Base-by-base conservation (phyloP, 495 filamentous ascomycete species). In the Hypoxylon lienhwacheense region DNA sequence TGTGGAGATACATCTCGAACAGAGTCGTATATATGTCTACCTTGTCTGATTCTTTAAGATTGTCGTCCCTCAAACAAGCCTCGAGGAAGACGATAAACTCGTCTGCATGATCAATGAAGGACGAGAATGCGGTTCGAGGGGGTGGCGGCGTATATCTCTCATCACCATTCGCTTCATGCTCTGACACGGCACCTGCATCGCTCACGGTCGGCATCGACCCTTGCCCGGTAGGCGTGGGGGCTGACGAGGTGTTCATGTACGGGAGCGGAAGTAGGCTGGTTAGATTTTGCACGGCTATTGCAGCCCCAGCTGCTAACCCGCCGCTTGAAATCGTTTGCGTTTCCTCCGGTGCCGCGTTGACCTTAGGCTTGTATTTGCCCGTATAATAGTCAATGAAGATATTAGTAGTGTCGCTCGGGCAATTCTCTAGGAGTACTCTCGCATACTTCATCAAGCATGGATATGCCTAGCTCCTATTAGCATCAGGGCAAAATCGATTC, bases 1-100 rank as follows among this genome's bases (percentile, higher is more conserved):
- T 89, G 60, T 96, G 88, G 15, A 98, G 77, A 67, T 97, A 98
- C 84, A 97, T 96, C 66, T 98, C 93, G 66, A 98, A 97, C 21
- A 98, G 70, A 0, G 93, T 96, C 1, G 93, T 97, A 69, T 92
- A 92, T 31, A 98, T 82, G 68, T 97, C 95, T 5, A 82, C 77
- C 59, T 84, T 87, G 58, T 96, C 88, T 7, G 70, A 62, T 40
- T 88, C 74, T 17, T 80, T 83, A 3, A 93, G 69, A 16, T 81
- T 70, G 5, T 85, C 78, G 54, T 86, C 80, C 50, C 82, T 78
- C 5, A 88, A 81, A 43, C 85, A 91, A 16, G 87, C 87, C 73
- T 98, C 93, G 1, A 98, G 74, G 64, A 98, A 98, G 7, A 82
- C 73, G 42, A 96, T 88, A 64, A 98, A 97, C 58, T 96, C 82